Conservation (phyloP, 495 filamentous ascomycete species). For the Xylaria longipes region DNA sequence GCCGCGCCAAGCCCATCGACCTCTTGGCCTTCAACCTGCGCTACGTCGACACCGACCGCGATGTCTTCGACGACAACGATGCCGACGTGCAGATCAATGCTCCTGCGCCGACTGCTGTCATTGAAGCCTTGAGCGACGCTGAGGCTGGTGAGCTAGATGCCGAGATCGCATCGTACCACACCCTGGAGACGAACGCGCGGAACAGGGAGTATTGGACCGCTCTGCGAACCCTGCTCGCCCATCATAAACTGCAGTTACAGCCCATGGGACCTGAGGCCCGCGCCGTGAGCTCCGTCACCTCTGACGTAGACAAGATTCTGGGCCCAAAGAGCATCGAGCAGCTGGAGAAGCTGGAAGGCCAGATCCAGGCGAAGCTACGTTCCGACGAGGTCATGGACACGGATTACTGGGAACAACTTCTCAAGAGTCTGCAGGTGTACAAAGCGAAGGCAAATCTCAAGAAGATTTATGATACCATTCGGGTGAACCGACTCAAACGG, state of each 20-base stretch:
- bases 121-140: conserved; percentile 73
- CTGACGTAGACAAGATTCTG: conserved; percentile 86
- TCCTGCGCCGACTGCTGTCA: conserved; percentile 80
- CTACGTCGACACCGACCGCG: conserved; percentile 82
- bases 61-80: conserved; percentile 82
- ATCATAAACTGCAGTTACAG: conserved; percentile 71
- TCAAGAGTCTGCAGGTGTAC: conserved; percentile 83
- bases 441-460: conserved; percentile 89
- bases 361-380: conserved; percentile 81
- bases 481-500: conserved; percentile 72
- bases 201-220: conserved; percentile 94
- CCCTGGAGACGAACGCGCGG: conserved; percentile 74
- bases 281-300: conserved; percentile 78
- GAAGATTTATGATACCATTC: conserved; percentile 78
- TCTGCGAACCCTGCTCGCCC: conserved; percentile 82
- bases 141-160: conserved; percentile 80
- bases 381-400: conserved; percentile 93
- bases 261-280: conserved; percentile 69
- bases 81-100: conserved; percentile 74
- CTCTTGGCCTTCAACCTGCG: conserved; percentile 92
- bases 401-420: conserved; percentile 95
- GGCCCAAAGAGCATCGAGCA: conserved; percentile 88
- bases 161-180: conserved; percentile 85
- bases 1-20: conserved; percentile 91
- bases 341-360: conserved; percentile 79